Evolutionary conservation across 1,139 yeast genomes (phyloP).

Genomic region (Debaryomyces singareniensis): DNA sequence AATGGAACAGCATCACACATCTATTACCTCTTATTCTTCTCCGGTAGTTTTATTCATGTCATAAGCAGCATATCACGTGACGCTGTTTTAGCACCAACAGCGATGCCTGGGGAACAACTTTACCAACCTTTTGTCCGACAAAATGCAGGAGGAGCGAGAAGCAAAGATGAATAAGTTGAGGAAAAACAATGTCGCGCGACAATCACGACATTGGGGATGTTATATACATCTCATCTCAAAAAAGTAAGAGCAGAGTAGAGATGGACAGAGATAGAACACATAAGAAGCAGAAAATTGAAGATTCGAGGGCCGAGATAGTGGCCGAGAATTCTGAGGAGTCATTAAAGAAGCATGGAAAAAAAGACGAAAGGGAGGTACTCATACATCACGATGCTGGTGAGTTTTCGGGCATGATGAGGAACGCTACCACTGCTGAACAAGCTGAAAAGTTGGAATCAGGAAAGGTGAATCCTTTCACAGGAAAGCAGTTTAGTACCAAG

Average conservation of each 20-base stretch:
- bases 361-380: constrained; percentile 9
- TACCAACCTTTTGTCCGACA: no score
- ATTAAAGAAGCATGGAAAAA: constrained; percentile 28
- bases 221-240: neutral
- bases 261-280: constrained; percentile 12
- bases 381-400: constrained; percentile 47
- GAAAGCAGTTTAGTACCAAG: constrained; percentile 49
- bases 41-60: no score
- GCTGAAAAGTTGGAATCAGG: constrained; percentile 65
- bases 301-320: constrained; percentile 16
- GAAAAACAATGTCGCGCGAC: no score
- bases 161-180: no score
- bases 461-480: constrained; percentile 72
- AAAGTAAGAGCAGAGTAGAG: neutral
- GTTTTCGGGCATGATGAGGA: constrained; percentile 50
- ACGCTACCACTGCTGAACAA: constrained; percentile 66
- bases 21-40: no score
- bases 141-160: no score
- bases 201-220: no score
- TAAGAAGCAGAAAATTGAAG: constrained; percentile 14
- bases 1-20: no score
- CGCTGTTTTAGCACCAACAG: no score
- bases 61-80: no score
- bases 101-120: no score
- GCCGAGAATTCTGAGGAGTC: constrained; percentile 42